A percentile compares a stretch with the other conserved stretches of the same genome.
Evolutionary conservation across 208 protist species (phyloP).

Genomic region (Sergeia podlipaevii): DNA sequence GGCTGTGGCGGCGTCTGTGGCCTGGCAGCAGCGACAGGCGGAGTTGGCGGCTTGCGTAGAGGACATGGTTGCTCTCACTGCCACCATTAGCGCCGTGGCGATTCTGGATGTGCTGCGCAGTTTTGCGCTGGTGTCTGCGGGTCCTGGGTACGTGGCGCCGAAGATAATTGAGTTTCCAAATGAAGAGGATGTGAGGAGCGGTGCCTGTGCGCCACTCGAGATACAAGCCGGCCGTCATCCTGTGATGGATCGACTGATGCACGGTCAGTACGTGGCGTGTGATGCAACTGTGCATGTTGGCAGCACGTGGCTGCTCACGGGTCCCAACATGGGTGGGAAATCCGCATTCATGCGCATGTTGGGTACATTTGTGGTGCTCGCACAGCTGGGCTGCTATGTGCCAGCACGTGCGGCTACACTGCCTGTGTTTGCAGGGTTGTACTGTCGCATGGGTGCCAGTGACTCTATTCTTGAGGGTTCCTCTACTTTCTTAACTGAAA

Average conservation of each 20-base stretch:
- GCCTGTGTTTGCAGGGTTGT: conserved; percentile 87
- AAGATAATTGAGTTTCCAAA: conserved; percentile 13
- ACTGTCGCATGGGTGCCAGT: conserved; percentile 92
- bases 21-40: conserved; percentile 52
- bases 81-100: conserved; percentile 41
- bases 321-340: conserved; percentile 96
- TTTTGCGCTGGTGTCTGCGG: conserved; percentile 43
- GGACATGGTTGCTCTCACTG: conserved; percentile 28
- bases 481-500: conserved; percentile 97
- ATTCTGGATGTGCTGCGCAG: conserved; percentile 60
- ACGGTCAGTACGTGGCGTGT: conserved; percentile 65
- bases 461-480: conserved; percentile 90
- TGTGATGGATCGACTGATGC: conserved; percentile 53
- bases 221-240: conserved; percentile 70
- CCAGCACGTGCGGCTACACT: conserved; percentile 82
- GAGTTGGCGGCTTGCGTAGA: conserved; percentile 16
- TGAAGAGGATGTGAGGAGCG: neutral
- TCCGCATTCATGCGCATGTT: conserved; percentile 92
- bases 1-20: conserved; percentile 34
- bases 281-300: conserved; percentile 34
- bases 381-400: conserved; percentile 95
- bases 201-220: conserved; percentile 7
- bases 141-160: conserved; percentile 65
- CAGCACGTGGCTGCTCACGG: conserved; percentile 87
- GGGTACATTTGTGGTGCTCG: conserved; percentile 89